Conservation (phyloP, 768 basidiomycete species). For the Lactifluus echinatus region DNA sequence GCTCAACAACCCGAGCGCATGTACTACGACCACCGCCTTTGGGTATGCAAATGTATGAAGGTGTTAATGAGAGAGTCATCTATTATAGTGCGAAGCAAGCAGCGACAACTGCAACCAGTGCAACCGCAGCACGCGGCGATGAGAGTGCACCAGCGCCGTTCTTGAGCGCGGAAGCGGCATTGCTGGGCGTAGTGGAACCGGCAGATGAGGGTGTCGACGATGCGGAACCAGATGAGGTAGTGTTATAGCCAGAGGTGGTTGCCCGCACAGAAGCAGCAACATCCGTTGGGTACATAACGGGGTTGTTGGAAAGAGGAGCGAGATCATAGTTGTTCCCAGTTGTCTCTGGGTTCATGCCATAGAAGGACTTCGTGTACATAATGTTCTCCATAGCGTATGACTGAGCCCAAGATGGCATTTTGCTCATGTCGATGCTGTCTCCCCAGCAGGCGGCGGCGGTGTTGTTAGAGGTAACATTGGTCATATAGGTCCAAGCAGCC, state of each 20-base stretch:
- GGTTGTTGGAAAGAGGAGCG: constrained; percentile 32
- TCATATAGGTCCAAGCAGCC: constrained; percentile 46
- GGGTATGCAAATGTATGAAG: constrained; percentile 1
- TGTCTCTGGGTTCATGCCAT: constrained; percentile 44
- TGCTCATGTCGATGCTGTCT: constrained; percentile 46
- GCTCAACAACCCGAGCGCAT: constrained; percentile 4
- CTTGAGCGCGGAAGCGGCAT: constrained; percentile 23
- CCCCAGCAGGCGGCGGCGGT: constrained; percentile 50
- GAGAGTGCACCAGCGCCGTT: constrained; percentile 39
- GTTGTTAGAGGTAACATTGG: constrained; percentile 41
- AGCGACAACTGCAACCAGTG: constrained; percentile 42
- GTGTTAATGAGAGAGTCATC: constrained; percentile 10
- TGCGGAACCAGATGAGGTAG: constrained; percentile 21
- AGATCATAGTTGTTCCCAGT: constrained; percentile 45
- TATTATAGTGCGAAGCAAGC: constrained; percentile 35
- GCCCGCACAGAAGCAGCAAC: constrained; percentile 35
- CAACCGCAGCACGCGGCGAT: constrained; percentile 43
- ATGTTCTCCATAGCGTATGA: constrained; percentile 48
- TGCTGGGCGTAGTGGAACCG: constrained; percentile 21
- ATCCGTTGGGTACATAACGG: constrained; percentile 55
- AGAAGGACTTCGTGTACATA: constrained; percentile 36
- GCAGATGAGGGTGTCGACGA: constrained; percentile 16
- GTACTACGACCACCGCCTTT: background rate
- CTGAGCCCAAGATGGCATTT: constrained; percentile 49
- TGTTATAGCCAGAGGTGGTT: constrained; percentile 25